These are phyloP conservation scores for Phytophthora pini DNA, from an alignment of 352 stramenopile genomes.

Conservation along the genomic window DNA sequence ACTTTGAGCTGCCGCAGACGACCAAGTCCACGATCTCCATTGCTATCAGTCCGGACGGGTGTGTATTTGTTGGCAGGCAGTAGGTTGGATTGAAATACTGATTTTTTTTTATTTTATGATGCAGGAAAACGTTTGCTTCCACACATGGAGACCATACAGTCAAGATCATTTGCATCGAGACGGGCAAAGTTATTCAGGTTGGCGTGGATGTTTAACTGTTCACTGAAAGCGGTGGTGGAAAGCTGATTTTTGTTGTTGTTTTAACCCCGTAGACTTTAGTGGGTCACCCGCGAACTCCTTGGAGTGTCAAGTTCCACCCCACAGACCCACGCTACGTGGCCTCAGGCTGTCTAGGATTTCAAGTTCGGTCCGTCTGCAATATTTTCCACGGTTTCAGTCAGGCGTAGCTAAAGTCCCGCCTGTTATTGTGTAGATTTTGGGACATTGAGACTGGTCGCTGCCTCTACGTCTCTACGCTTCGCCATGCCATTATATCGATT, in stretches of 20 bases:
- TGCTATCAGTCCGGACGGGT: conserved; percentile 88
- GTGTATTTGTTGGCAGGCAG: conserved; percentile 5
- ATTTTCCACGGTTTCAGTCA: too few relatives aligned
- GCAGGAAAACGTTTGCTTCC: conserved; percentile 93
- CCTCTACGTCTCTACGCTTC: conserved; percentile 94
- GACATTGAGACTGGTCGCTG: conserved; percentile 91
- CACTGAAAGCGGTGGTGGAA: background rate
- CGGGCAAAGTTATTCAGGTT: conserved; percentile 84
- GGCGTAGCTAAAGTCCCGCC: too few relatives aligned
- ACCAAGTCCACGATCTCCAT: conserved; percentile 92
- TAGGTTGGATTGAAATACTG: conserved; percentile 4
- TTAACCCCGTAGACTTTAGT: conserved; percentile 70
- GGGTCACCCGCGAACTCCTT: conserved; percentile 90
- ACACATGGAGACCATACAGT: conserved; percentile 99
- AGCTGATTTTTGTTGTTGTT: background rate
- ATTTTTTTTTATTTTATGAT: conserved; percentile 2
- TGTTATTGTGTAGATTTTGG: conserved; percentile 67
- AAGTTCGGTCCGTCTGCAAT: conserved; percentile 80
- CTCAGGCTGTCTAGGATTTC: conserved; percentile 96
- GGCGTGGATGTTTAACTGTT: background rate
- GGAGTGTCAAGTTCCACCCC: conserved; percentile 99
- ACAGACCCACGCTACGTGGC: conserved; percentile 94
- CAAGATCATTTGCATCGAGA: conserved; percentile 97
- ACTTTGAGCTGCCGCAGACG: conserved; percentile 85
- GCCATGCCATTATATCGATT: conserved; percentile 96